Percentiles rank a stretch among this genome's conserved stretches.
Conservation (phyloP, 116 monocot genomes). For the Dioscorea cayenensis region DNA sequence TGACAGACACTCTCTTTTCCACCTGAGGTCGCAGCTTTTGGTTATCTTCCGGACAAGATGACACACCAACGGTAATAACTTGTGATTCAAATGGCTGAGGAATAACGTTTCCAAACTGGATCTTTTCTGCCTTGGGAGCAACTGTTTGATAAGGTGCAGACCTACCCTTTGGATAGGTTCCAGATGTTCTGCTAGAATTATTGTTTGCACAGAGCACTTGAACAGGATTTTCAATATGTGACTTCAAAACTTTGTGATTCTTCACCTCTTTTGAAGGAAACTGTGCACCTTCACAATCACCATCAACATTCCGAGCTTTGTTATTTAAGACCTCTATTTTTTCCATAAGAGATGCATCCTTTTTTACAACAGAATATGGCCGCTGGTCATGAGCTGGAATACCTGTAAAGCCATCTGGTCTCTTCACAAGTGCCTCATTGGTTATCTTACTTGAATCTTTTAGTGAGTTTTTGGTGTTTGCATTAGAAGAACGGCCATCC, state of each 20-base stretch:
- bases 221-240: conserved; percentile 10
- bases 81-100: conserved; percentile 14
- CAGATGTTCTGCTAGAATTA: neutral
- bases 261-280: conserved; percentile 14
- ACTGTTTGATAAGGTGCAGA: neutral
- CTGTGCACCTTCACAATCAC: conserved; percentile 14
- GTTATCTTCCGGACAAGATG: conserved; percentile 13
- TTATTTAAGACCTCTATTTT: conserved; percentile 69
- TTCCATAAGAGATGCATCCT: conserved; percentile 53
- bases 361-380: conserved; percentile 34
- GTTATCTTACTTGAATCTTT: conserved; percentile 7
- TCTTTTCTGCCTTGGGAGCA: conserved; percentile 4
- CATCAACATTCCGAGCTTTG: conserved; percentile 49
- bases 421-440: conserved; percentile 19
- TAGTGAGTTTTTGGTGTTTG: neutral
- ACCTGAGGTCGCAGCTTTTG: conserved; percentile 12
- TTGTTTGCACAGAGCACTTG: conserved; percentile 1
- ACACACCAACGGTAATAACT: neutral
- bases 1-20: conserved; percentile 13
- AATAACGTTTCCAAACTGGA: neutral
- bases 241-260: conserved; percentile 9
- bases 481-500: conserved; percentile 7
- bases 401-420: conserved; percentile 4
- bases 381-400: conserved; percentile 10
- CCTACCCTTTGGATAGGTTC: neutral